These are phyloP conservation scores for Dendrocalamus sinicus DNA, from an alignment of 176 grass and related monocot genomes.

Conservation along the genomic window DNA sequence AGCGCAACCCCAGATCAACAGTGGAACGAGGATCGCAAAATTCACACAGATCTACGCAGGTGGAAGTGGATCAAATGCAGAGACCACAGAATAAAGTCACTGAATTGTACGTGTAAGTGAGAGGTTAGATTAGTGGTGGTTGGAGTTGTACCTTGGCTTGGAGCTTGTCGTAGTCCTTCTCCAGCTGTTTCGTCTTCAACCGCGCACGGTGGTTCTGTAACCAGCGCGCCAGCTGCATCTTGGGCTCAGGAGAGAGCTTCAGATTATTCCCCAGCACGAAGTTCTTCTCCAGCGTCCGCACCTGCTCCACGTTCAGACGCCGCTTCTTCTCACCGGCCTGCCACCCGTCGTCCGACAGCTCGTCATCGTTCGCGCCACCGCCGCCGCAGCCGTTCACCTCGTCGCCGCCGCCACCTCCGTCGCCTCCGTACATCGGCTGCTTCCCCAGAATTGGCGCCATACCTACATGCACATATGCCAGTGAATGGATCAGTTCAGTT, in stretches of 20 bases:
- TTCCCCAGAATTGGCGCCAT: constrained; percentile 79
- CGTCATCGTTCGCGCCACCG: constrained; percentile 54
- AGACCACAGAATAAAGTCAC: neutral
- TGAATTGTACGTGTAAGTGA: neutral
- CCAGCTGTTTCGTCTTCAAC: constrained; percentile 93
- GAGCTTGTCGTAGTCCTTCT: constrained; percentile 97
- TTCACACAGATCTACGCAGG: constrained; percentile 36
- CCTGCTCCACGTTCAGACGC: constrained; percentile 95
- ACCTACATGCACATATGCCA: constrained; percentile 49
- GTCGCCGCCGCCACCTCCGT: constrained; percentile 40
- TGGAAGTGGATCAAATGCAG: neutral
- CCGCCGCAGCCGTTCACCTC: constrained; percentile 41
- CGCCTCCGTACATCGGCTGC: constrained; percentile 60
- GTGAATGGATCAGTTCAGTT: neutral
- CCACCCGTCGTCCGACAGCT: constrained; percentile 87
- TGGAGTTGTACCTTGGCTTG: constrained; percentile 59
- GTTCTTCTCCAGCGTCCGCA: constrained; percentile 93
- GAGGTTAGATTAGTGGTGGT: neutral
- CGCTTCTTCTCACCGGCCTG: constrained; percentile 92
- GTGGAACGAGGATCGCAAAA: neutral
- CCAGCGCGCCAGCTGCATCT: constrained; percentile 85
- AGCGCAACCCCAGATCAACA: constrained; percentile 18
- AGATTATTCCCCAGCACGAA: constrained; percentile 95
- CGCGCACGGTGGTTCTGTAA: constrained; percentile 87
- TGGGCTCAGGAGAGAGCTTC: constrained; percentile 65